A percentile compares a stretch with the other conserved stretches of the same genome.
Evolutionary conservation across 805 yeast species (phyloP).

Genomic region (Ogataea salicorniae): DNA sequence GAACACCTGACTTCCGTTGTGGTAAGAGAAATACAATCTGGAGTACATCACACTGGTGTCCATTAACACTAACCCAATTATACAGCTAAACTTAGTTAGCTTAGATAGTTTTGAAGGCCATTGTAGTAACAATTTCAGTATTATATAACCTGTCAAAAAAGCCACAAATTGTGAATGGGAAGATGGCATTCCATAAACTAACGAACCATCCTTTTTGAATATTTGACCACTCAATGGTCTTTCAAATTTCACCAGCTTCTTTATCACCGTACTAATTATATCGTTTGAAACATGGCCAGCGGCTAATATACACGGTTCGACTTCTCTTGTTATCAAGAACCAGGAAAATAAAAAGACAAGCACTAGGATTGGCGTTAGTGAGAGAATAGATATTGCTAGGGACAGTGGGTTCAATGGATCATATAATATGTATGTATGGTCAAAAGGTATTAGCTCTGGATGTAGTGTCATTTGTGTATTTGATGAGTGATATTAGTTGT

Average conservation of each 20-base stretch:
- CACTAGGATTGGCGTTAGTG: conserved; percentile 75
- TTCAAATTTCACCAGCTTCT: conserved; percentile 59
- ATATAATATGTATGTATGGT: conserved; percentile 80
- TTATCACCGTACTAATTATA: conserved; percentile 60
- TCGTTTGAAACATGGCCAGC: conserved; percentile 85
- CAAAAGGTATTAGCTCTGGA: conserved; percentile 51
- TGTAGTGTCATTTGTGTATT: no score
- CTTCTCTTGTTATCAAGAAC: conserved; percentile 76
- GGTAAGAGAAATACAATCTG: conserved; percentile 75
- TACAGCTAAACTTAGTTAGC: conserved; percentile 27
- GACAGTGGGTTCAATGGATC: conserved; percentile 62
- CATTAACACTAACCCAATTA: conserved; percentile 24
- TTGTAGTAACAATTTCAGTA: conserved; percentile 38
- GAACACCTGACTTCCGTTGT: conserved; percentile 63
- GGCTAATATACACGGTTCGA: conserved; percentile 78
- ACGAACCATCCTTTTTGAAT: conserved; percentile 25
- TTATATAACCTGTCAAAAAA: conserved; percentile 57
- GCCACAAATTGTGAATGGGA: conserved; percentile 98
- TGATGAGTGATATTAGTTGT: no score
- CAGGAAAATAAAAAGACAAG: conserved; percentile 78
- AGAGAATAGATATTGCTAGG: conserved; percentile 58
- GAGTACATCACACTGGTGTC: conserved; percentile 54
- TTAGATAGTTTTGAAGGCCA: conserved; percentile 34
- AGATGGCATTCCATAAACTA: conserved; percentile 90
- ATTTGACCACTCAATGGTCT: conserved; percentile 55